phyloP scores from a whole-genome alignment of 768 basidiomycete species.

The Dendrothele bispora region DNA sequence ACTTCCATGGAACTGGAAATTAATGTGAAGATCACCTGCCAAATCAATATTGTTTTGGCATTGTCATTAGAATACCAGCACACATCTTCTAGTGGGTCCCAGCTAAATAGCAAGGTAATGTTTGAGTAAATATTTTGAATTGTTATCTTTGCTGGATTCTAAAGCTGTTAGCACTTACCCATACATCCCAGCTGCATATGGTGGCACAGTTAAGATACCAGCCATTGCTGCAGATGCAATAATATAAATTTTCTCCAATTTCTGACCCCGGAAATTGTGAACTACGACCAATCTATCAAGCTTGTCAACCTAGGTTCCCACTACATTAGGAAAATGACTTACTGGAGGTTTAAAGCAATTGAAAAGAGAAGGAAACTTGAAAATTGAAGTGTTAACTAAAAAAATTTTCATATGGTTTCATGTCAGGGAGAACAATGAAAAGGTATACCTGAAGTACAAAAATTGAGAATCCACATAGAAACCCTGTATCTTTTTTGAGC shows the following conservation, averaged over 20 bases:
- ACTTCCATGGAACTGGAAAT: not conserved
- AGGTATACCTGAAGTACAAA: slow-evolving; percentile 17
- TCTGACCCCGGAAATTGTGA: slow-evolving; percentile 15
- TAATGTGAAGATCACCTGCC: slow-evolving; percentile 12
- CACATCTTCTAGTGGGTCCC: slow-evolving; percentile 19
- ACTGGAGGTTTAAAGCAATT: slow-evolving; percentile 23
- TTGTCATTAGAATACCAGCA: slow-evolving; percentile 23
- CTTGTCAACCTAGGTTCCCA: not conserved
- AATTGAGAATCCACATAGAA: slow-evolving; percentile 17
- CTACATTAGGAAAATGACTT: too few relatives aligned
- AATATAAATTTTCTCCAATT: slow-evolving; percentile 20
- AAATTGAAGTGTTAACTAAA: slow-evolving; percentile 17
- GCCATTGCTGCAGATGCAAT: slow-evolving; percentile 10
- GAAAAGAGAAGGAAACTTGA: slow-evolving; percentile 20
- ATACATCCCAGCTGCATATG: slow-evolving; percentile 21
- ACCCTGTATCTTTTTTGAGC: slow-evolving; percentile 11
- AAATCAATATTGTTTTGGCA: slow-evolving; percentile 11
- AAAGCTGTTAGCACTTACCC: slow-evolving; percentile 12
- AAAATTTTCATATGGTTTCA: too few relatives aligned
- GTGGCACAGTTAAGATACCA: slow-evolving; percentile 14
- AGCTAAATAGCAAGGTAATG: slow-evolving; percentile 9
- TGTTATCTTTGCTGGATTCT: not conserved
- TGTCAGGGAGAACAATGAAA: too few relatives aligned
- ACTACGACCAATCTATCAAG: slow-evolving; percentile 17
- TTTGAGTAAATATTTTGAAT: not conserved